Conservation (phyloP, 139 green algal species). For the Micractinium conductrix region DNA sequence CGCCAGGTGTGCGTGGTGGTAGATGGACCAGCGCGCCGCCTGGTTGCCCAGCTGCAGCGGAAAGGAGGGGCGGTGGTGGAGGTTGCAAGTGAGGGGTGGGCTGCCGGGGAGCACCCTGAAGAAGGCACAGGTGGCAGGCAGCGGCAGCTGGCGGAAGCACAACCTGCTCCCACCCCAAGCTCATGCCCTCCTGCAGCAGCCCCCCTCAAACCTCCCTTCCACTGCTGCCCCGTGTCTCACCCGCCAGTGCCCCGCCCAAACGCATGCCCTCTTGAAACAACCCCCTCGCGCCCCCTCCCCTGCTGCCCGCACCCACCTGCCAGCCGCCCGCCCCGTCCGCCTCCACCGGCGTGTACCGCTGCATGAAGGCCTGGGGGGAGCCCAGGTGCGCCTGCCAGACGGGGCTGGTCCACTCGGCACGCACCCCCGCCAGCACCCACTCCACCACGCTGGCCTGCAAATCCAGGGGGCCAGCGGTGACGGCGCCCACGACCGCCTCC, state of each 20-base stretch:
- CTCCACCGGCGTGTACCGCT: conserved; percentile 46
- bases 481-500: conserved; percentile 65
- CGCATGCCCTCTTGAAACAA: not conserved
- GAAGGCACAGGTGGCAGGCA: not conserved
- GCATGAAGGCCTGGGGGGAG: conserved; percentile 56
- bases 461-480: conserved; percentile 25
- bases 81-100: not conserved
- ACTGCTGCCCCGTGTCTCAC: not conserved
- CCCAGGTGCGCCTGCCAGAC: conserved; percentile 58
- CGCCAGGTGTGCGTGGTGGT: conserved; percentile 76
- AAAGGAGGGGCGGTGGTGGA: not conserved
- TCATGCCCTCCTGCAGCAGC: not conserved
- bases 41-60: conserved; percentile 18
- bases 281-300: not conserved
- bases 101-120: not conserved
- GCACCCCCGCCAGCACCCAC: conserved; percentile 65
- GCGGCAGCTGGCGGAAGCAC: not conserved
- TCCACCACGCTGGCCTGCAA: conserved; percentile 56
- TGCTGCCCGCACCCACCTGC: conserved; percentile 7
- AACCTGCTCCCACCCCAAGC: too few species aligned
- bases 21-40: conserved; percentile 65
- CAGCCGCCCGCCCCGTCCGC: conserved; percentile 11
- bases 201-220: too few species aligned
- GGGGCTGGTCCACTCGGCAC: conserved; percentile 54
- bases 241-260: too few species aligned